Conservation (phyloP, 2,329 filamentous ascomycete genomes). For the Leptographium procerum region DNA sequence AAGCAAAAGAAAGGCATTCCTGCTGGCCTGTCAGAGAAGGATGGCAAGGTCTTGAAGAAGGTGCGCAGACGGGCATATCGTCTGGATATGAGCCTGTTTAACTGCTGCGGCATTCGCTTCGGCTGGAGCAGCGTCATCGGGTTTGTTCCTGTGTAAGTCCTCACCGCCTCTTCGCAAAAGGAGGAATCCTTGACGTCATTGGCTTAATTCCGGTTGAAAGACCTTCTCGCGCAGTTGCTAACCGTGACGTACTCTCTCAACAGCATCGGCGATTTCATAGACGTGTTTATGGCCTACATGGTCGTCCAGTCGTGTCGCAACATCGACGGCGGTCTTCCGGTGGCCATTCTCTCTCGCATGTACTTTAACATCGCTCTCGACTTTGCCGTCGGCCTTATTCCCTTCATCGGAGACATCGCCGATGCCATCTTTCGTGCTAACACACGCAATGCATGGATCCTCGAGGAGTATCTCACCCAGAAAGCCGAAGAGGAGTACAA, state of each 20-base stretch:
- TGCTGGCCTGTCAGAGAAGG: slow-evolving; percentile 69
- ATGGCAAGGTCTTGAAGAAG: slow-evolving; percentile 70
- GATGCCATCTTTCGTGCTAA: slow-evolving; percentile 68
- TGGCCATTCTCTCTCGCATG: slow-evolving; percentile 56
- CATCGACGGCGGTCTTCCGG: slow-evolving; percentile 65
- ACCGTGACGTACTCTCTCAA: not conserved
- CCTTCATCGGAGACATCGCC: slow-evolving; percentile 63
- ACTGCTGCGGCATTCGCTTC: slow-evolving; percentile 68
- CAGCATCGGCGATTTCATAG: slow-evolving; percentile 64
- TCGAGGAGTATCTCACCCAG: slow-evolving; percentile 48
- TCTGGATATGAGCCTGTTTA: slow-evolving; percentile 77
- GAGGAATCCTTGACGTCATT: slow-evolving; percentile 2
- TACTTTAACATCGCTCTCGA: slow-evolving; percentile 66
- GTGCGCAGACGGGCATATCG: slow-evolving; percentile 78
- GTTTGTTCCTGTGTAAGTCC: slow-evolving; percentile 64
- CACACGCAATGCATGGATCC: slow-evolving; percentile 55
- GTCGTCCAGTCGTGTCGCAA: slow-evolving; percentile 62
- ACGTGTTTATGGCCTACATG: slow-evolving; percentile 62
- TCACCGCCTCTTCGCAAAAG: not conserved
- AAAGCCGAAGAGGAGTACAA: slow-evolving; percentile 46
- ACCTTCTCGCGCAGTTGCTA: not conserved
- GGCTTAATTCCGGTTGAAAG: not conserved
- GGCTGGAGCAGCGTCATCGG: slow-evolving; percentile 85
- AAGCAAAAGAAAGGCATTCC: slow-evolving; percentile 79
- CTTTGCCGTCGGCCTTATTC: slow-evolving; percentile 62